phyloP scores from a whole-genome alignment of 2,329 filamentous ascomycete species.

The Neonectria magnoliae region DNA sequence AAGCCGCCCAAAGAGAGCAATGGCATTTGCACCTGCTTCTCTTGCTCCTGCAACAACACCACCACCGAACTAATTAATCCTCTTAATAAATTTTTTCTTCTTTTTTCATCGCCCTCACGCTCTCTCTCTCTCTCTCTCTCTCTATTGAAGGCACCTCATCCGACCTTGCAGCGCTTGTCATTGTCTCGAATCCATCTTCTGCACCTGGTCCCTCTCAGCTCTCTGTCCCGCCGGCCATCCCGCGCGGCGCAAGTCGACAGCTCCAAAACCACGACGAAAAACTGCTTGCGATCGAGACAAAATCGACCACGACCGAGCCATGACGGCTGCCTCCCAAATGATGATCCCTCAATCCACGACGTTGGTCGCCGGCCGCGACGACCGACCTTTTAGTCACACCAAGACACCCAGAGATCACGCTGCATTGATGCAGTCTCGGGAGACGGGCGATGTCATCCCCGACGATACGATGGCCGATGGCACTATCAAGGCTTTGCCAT shows the following conservation, averaged over 20 bases:
- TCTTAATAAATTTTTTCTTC: background rate
- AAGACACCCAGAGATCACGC: conserved; percentile 47
- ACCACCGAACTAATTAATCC: conserved; percentile 5
- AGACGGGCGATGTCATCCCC: conserved; percentile 66
- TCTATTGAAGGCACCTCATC: background rate
- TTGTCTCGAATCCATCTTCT: background rate
- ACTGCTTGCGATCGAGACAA: background rate
- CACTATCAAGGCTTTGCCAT: conserved; percentile 56
- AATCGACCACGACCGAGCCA: conserved; percentile 5
- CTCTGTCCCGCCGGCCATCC: conserved; percentile 5
- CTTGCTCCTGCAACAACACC: conserved; percentile 1
- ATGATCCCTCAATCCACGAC: conserved; percentile 43
- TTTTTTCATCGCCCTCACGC: conserved; percentile 7
- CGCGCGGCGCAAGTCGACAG: conserved; percentile 5
- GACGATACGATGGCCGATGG: conserved; percentile 49
- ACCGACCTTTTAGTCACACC: conserved; percentile 45
- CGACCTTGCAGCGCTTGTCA: background rate
- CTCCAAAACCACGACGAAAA: conserved; percentile 3
- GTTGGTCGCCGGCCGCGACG: conserved; percentile 46
- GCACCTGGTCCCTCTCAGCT: background rate
- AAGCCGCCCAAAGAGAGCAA: conserved; percentile 12
- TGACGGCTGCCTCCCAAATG: conserved; percentile 40
- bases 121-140: background rate
- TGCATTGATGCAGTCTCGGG: conserved; percentile 67
- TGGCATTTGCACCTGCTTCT: conserved; percentile 5